Percentiles rank a stretch among this genome's conserved stretches.
phyloP scores from a whole-genome alignment of 257 asterid genomes.

The Penstemon davidsonii region DNA sequence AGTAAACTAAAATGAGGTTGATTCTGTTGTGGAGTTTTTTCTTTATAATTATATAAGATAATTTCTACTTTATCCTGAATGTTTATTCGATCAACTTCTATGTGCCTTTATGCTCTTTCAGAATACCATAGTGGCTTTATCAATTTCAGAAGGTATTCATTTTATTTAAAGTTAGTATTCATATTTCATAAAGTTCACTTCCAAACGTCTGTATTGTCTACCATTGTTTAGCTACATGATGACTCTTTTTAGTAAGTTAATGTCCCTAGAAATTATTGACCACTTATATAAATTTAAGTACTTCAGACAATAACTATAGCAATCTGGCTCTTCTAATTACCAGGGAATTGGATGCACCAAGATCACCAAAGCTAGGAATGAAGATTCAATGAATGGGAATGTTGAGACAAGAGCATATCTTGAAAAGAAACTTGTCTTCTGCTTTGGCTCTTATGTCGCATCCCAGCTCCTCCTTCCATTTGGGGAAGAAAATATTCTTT shows the following conservation, averaged over 20 bases:
- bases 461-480: conserved; percentile 87
- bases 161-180: not conserved
- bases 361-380: conserved; percentile 72
- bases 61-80: too few species aligned
- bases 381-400: conserved; percentile 62
- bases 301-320: not conserved
- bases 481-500: conserved; percentile 92
- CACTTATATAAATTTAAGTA: not conserved
- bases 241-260: not conserved
- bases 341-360: conserved; percentile 98
- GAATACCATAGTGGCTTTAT: conserved; percentile 16
- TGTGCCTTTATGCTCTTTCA: conserved; percentile 10
- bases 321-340: conserved; percentile 29
- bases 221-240: conserved; percentile 6
- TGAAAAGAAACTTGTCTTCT: conserved; percentile 91
- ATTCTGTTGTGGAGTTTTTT: not conserved
- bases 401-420: conserved; percentile 87
- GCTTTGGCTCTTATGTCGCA: conserved; percentile 91
- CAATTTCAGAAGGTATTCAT: conserved; percentile 19
- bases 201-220: conserved; percentile 2
- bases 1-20: not conserved
- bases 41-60: too few species aligned
- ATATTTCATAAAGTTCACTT: conserved; percentile 8
- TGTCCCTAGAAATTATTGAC: not conserved
- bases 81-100: not conserved